Percentiles rank a stretch among this genome's conserved stretches.
phyloP scores from a whole-genome alignment of 2,329 filamentous ascomycete species.

The Colletotrichum tropicale region DNA sequence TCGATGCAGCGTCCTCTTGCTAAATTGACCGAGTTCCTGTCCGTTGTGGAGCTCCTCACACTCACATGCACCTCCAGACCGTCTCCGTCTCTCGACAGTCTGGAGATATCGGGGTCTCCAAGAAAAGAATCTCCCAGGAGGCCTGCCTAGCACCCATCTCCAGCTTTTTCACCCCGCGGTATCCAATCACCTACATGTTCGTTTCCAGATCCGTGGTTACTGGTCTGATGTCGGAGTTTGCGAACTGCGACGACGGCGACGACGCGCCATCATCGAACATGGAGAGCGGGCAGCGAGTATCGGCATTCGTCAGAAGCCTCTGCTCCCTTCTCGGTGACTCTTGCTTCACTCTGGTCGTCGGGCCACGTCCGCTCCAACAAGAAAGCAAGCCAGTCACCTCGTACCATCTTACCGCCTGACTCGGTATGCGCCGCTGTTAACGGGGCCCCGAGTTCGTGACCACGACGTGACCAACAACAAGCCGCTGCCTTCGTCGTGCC shows the following conservation, averaged over 20 bases:
- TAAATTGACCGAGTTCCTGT: constrained; percentile 22
- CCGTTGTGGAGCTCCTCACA: constrained; percentile 1
- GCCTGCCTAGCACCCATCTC: neutral
- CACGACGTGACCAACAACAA: neutral
- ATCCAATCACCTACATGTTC: neutral
- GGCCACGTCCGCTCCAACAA: neutral
- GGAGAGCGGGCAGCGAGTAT: too few relatives aligned
- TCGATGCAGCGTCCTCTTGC: constrained; percentile 12
- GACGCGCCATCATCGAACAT: neutral
- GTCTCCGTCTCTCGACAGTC: neutral
- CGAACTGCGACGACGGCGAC: neutral
- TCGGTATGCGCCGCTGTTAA: constrained; percentile 1
- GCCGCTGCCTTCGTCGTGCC: neutral
- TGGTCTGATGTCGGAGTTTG: constrained; percentile 10
- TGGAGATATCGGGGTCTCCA: constrained; percentile 7
- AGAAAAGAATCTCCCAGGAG: neutral
- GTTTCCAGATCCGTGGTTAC: neutral
- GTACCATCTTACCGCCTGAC: neutral
- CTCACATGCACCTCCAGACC: constrained; percentile 5
- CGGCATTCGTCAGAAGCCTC: too few relatives aligned
- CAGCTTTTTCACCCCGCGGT: neutral
- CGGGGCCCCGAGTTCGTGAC: neutral
- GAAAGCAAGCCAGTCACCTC: neutral
- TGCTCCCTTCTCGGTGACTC: too few relatives aligned
- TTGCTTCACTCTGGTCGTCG: too few relatives aligned